Evolutionary conservation across 225 moss, liverwort and hornwort species (phyloP).

Genomic region (Bryoerythrophyllum caledonicum): DNA sequence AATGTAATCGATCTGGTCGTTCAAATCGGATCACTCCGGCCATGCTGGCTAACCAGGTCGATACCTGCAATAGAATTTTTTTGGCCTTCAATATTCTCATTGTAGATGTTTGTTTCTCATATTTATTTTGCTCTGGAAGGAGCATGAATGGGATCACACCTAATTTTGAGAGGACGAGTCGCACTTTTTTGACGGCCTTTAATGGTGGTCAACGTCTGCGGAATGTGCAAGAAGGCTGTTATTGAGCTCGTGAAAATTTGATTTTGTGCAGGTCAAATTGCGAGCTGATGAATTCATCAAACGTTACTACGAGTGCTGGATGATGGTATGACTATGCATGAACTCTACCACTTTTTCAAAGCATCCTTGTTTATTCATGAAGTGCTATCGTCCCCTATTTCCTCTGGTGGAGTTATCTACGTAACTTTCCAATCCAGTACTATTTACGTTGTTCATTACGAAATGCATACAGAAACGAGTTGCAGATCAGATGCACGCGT

Average conservation of each 20-base stretch:
- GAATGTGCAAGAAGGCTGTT: background rate
- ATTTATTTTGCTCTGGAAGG: background rate
- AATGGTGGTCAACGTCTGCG: slow-evolving; percentile 6
- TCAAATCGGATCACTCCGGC: slow-evolving; percentile 64
- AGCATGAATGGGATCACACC: background rate
- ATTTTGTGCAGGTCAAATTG: slow-evolving; percentile 69
- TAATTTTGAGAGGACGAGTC: background rate
- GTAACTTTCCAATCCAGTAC: background rate
- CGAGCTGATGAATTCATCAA: slow-evolving; percentile 86
- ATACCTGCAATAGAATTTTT: background rate
- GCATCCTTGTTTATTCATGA: background rate
- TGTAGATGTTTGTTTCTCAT: background rate
- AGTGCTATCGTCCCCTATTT: background rate
- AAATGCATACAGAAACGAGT: slow-evolving; percentile 1
- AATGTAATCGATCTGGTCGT: slow-evolving; percentile 71
- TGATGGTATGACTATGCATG: slow-evolving; percentile 56
- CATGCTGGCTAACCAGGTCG: slow-evolving; percentile 89
- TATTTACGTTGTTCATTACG: background rate
- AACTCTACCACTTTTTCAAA: background rate
- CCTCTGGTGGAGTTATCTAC: background rate
- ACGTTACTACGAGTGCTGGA: slow-evolving; percentile 90
- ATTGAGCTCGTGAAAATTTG: slow-evolving; percentile 20
- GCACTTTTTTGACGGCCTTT: background rate
- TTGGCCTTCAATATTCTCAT: background rate
- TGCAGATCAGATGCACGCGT: background rate